Percentiles rank a stretch among this genome's conserved stretches.
phyloP scores from a whole-genome alignment of 768 basidiomycete species.

The Chiua virens region DNA sequence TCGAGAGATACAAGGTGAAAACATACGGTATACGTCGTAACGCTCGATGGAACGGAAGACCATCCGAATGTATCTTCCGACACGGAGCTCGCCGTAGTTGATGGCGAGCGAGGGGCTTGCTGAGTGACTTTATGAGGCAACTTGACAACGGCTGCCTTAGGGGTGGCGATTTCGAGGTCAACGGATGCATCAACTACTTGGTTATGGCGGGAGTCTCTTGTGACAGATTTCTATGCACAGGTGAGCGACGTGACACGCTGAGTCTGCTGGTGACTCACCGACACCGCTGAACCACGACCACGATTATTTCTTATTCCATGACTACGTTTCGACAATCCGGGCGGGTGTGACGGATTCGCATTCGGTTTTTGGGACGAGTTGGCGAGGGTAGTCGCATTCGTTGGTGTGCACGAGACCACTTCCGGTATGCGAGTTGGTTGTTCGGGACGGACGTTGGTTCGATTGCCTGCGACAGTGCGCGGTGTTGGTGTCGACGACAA shows the following conservation, averaged over 20 bases:
- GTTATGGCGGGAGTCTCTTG: background rate
- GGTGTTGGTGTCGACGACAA: conserved; percentile 3
- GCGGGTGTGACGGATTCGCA: conserved; percentile 8
- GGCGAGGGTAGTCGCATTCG: background rate
- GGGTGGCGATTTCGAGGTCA: too few species aligned
- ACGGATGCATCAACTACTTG: background rate
- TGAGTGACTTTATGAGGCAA: background rate
- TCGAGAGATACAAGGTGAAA: background rate
- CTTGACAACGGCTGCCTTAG: too few species aligned
- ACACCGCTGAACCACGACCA: background rate
- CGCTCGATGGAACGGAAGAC: conserved; percentile 11
- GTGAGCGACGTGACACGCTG: background rate
- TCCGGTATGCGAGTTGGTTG: background rate
- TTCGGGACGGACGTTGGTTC: too few species aligned
- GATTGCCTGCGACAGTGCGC: background rate
- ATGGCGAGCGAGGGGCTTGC: conserved; percentile 12
- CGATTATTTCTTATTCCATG: background rate
- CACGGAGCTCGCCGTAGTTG: conserved; percentile 3
- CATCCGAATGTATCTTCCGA: conserved; percentile 19
- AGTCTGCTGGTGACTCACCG: conserved; percentile 4
- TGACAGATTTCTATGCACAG: conserved; percentile 3
- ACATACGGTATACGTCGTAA: conserved; percentile 24
- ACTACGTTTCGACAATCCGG: conserved; percentile 5
- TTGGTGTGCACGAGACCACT: background rate
- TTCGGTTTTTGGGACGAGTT: background rate